phyloP scores from a whole-genome alignment of 1,284 basidiomycete genomes.

The Microbotryomycetes sp. region DNA sequence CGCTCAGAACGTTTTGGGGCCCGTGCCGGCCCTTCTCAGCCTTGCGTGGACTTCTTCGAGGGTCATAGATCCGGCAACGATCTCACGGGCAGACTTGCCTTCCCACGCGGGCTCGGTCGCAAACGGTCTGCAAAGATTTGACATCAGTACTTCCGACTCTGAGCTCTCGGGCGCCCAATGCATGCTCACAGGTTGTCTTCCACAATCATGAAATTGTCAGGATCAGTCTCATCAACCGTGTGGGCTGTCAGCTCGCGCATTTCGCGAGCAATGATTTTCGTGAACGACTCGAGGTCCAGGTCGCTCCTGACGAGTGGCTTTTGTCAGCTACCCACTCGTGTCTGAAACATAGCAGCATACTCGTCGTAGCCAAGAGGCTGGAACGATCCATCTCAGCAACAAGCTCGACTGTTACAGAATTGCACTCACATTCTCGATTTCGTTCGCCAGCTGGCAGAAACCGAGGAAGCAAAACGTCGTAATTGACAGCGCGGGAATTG shows the following conservation, averaged over 20 bases:
- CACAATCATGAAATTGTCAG: constrained; percentile 48
- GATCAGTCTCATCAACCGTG: constrained; percentile 45
- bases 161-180: background rate
- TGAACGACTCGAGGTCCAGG: constrained; percentile 60
- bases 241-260: constrained; percentile 59
- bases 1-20: too few species aligned
- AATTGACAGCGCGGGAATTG: constrained; percentile 11
- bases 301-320: constrained; percentile 42
- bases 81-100: background rate
- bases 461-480: constrained; percentile 38
- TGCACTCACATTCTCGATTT: constrained; percentile 39
- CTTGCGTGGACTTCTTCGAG: too few species aligned
- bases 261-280: constrained; percentile 54
- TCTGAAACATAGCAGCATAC: constrained; percentile 42
- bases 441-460: constrained; percentile 62
- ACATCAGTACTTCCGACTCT: background rate
- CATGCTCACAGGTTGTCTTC: background rate
- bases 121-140: background rate
- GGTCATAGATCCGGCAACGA: too few species aligned
- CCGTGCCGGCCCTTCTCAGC: too few species aligned
- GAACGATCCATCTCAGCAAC: background rate
- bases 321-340: background rate
- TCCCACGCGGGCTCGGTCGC: background rate
- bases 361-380: constrained; percentile 54
- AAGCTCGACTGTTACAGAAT: background rate